Evolutionary conservation across 2,329 filamentous ascomycete species (phyloP).

Genomic region (Lecanicillium sp.): DNA sequence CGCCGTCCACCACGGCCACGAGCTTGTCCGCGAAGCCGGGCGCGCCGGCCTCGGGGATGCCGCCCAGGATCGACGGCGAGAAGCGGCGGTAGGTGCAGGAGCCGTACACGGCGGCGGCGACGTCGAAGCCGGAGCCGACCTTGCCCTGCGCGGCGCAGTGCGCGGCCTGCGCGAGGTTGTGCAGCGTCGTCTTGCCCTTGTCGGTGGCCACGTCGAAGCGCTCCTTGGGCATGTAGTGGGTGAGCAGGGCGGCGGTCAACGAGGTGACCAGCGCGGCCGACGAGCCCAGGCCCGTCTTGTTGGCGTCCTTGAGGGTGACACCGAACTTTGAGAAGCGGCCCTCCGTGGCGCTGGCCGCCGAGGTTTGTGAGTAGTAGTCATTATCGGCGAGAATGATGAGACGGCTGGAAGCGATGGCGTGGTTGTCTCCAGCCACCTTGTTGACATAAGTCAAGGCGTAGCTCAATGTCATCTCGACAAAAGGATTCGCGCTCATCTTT

Average conservation of each 20-base stretch:
- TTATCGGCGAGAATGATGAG: constrained; percentile 91
- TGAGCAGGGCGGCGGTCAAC: constrained; percentile 69
- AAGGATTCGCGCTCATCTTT: constrained; percentile 58
- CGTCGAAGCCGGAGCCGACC: constrained; percentile 91
- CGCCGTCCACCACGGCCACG: constrained; percentile 59
- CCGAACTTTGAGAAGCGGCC: constrained; percentile 70
- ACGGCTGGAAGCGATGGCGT: constrained; percentile 59
- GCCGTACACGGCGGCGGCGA: constrained; percentile 87
- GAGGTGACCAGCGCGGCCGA: constrained; percentile 91
- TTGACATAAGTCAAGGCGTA: constrained; percentile 82
- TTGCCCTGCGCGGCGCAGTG: constrained; percentile 97
- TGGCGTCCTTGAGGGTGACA: constrained; percentile 67
- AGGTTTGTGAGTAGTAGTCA: constrained; percentile 80
- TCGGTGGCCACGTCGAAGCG: constrained; percentile 53
- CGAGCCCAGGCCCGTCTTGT: constrained; percentile 94
- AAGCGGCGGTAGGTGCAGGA: constrained; percentile 91
- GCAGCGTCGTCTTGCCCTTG: constrained; percentile 56
- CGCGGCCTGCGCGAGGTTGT: constrained; percentile 89
- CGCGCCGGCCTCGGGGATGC: constrained; percentile 59
- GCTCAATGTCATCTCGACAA: constrained; percentile 85
- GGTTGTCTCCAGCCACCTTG: constrained; percentile 31
- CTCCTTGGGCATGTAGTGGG: constrained; percentile 60
- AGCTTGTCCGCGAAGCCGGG: constrained; percentile 62
- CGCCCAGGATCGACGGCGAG: constrained; percentile 66
- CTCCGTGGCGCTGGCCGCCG: constrained; percentile 23